Evolutionary conservation across 225 moss, liverwort and hornwort genomes (phyloP).

Genomic region (Sphagnum tenellum): DNA sequence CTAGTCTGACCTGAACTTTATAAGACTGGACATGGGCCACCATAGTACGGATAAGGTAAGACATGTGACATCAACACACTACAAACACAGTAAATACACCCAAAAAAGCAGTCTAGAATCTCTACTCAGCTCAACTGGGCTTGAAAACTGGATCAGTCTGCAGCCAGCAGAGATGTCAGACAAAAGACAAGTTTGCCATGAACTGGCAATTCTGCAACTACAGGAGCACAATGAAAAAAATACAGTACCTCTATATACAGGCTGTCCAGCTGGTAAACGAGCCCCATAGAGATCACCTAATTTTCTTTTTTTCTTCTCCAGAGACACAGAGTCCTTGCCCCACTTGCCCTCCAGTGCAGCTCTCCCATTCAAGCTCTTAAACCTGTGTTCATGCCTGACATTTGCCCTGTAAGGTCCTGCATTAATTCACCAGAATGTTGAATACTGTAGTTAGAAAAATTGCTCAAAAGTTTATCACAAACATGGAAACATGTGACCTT

Average conservation of each 20-base stretch:
- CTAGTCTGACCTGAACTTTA: no score
- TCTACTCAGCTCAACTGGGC: constrained; percentile 13
- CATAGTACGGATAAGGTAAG: no score
- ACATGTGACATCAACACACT: no score
- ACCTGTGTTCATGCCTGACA: constrained; percentile 23
- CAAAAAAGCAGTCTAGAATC: constrained; percentile 6
- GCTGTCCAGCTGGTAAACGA: not conserved
- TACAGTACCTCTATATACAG: not conserved
- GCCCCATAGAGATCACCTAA: constrained; percentile 1
- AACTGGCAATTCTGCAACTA: not conserved
- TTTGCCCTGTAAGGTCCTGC: constrained; percentile 8
- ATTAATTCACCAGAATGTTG: not conserved
- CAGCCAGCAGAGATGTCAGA: constrained; percentile 5
- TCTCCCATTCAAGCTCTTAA: constrained; percentile 18
- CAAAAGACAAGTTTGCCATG: not conserved
- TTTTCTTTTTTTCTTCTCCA: constrained; percentile 14
- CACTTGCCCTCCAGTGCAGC: constrained; percentile 14
- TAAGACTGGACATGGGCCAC: no score
- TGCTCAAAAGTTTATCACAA: not conserved
- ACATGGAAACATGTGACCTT: no score
- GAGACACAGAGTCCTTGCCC: constrained; percentile 6
- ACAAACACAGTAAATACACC: constrained; percentile 1
- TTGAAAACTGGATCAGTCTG: constrained; percentile 10
- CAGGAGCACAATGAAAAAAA: not conserved
- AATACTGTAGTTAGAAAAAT: not conserved